Conservation (phyloP, 2,329 filamentous ascomycete genomes). For the Huntiella abstrusa region DNA sequence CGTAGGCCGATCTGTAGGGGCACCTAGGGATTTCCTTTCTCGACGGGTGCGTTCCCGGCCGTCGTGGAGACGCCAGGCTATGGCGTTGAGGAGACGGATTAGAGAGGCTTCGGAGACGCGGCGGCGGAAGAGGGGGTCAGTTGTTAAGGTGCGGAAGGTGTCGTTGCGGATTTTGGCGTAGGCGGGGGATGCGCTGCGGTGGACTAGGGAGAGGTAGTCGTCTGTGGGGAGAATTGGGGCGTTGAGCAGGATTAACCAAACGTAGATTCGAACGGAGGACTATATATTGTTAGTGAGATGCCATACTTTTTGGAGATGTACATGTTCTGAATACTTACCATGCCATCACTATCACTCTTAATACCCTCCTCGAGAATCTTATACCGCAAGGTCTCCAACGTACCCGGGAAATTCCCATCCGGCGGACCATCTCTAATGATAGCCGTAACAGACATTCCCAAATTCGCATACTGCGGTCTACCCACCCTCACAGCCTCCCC, state of each 20-base stretch:
- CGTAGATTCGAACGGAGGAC: constrained; percentile 86
- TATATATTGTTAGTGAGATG: constrained; percentile 19
- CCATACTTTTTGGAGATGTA: neutral
- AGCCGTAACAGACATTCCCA: constrained; percentile 47
- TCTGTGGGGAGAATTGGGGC: constrained; percentile 71
- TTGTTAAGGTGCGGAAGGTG: constrained; percentile 89
- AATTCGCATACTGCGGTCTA: constrained; percentile 30
- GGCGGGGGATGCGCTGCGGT: constrained; percentile 80
- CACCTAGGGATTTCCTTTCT: constrained; percentile 18
- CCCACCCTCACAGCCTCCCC: neutral
- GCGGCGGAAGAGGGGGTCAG: constrained; percentile 88
- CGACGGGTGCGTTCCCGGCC: constrained; percentile 34
- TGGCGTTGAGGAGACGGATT: constrained; percentile 82
- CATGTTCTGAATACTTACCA: constrained; percentile 34
- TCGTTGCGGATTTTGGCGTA: constrained; percentile 98
- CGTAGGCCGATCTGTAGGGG: constrained; percentile 10
- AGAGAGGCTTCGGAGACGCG: constrained; percentile 90
- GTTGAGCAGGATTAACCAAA: constrained; percentile 88
- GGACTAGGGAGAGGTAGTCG: constrained; percentile 73
- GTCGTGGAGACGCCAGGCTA: constrained; percentile 87
- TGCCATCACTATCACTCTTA: constrained; percentile 61
- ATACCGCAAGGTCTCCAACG: constrained; percentile 51
- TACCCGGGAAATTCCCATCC: constrained; percentile 46
- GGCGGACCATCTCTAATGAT: constrained; percentile 66
- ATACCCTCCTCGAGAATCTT: constrained; percentile 60